phyloP scores from a whole-genome alignment of 78 protist genomes.

The Isochrysis galbana region DNA sequence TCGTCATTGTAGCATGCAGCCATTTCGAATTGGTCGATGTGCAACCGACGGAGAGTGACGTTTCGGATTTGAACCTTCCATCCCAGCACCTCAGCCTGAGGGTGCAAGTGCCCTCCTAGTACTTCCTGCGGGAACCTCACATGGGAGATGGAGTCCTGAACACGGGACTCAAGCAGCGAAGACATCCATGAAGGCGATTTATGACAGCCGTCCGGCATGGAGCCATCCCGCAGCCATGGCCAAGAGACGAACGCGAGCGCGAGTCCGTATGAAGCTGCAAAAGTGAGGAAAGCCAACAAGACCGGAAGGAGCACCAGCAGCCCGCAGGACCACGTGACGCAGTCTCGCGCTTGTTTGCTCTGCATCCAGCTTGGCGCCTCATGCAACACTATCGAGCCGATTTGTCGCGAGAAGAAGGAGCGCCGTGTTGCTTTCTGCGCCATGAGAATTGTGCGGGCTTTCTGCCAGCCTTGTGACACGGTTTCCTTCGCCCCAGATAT shows the following conservation, averaged over 20 bases:
- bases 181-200: neutral
- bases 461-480: too few relatives aligned
- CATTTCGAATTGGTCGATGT: neutral
- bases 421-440: neutral
- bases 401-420: neutral
- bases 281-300: neutral
- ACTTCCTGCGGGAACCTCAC: neutral
- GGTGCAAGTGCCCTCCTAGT: neutral
- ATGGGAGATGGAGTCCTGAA: neutral
- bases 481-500: too few relatives aligned
- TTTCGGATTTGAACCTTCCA: conserved; percentile 78
- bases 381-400: neutral
- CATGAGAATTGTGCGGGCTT: neutral
- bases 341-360: neutral
- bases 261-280: neutral
- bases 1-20: neutral
- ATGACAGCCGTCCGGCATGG: neutral
- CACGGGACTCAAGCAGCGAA: neutral
- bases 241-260: neutral
- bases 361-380: neutral
- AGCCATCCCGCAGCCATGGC: neutral
- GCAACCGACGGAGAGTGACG: conserved; percentile 74
- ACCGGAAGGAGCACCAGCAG: neutral
- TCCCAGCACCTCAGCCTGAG: neutral
- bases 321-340: neutral